Percentiles rank a stretch among this genome's conserved stretches.
phyloP scores from a whole-genome alignment of 768 basidiomycete species.

The Cystofilobasidium ferigula region DNA sequence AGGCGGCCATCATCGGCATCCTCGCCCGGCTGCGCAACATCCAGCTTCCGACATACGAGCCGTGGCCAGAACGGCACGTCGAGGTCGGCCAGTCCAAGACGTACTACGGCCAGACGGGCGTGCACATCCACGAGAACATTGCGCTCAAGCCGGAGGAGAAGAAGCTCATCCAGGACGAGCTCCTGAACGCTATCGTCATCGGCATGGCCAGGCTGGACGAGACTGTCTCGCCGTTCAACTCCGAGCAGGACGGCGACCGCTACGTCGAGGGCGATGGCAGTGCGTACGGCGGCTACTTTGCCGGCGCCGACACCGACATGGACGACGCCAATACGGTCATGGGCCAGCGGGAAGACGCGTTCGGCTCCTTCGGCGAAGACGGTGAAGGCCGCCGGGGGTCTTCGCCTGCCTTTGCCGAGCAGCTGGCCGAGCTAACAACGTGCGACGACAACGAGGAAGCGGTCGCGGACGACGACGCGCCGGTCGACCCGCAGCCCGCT shows the following conservation, averaged over 20 bases:
- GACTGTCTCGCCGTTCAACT: conserved; percentile 31
- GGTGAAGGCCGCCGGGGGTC: not conserved
- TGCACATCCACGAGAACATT: conserved; percentile 34
- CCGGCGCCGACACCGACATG: conserved; percentile 20
- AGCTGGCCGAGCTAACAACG: too few relatives aligned
- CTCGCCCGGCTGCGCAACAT: conserved; percentile 57
- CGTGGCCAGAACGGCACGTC: conserved; percentile 28
- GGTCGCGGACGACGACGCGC: not conserved
- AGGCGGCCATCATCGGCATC: conserved; percentile 66
- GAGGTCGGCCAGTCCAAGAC: conserved; percentile 35
- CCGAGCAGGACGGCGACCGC: conserved; percentile 37
- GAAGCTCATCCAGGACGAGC: conserved; percentile 62
- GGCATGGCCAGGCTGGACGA: conserved; percentile 69
- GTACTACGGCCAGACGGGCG: conserved; percentile 34
- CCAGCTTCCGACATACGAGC: conserved; percentile 40
- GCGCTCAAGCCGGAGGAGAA: conserved; percentile 43
- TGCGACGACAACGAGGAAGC: not conserved
- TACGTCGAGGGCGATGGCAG: conserved; percentile 4
- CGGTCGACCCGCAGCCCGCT: not conserved
- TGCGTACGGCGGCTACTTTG: conserved; percentile 37
- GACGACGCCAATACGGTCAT: conserved; percentile 2
- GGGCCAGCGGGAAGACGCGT: conserved; percentile 22
- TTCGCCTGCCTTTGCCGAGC: not conserved
- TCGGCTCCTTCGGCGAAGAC: not conserved
- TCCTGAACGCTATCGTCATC: conserved; percentile 74